phyloP scores from a whole-genome alignment of 306 rosid genomes.

The Castanospermum australe region DNA sequence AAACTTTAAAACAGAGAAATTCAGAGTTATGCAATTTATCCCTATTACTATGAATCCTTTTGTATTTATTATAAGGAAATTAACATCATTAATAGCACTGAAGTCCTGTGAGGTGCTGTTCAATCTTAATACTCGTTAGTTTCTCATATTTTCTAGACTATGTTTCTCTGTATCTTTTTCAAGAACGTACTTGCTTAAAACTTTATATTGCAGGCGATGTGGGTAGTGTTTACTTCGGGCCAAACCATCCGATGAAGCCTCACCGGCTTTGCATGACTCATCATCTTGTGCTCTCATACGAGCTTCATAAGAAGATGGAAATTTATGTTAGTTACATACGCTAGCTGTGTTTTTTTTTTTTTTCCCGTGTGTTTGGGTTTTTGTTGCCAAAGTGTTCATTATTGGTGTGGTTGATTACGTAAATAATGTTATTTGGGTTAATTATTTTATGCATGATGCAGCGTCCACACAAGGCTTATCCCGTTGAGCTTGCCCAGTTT shows the following conservation, averaged over 20 bases:
- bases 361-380: not conserved
- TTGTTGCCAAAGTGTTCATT: conserved; percentile 4
- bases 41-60: not conserved
- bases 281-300: conserved; percentile 96
- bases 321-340: conserved; percentile 67
- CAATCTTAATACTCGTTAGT: not conserved
- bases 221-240: conserved; percentile 97
- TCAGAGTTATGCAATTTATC: not conserved
- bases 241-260: conserved; percentile 99
- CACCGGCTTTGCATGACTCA: conserved; percentile 98
- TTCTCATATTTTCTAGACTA: not conserved
- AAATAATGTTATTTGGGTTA: not conserved
- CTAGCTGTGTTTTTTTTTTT: not conserved
- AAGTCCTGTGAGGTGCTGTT: conserved; percentile 14
- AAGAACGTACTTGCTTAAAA: not conserved
- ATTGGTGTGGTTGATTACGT: not conserved
- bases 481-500: conserved; percentile 98
- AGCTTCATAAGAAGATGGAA: conserved; percentile 97
- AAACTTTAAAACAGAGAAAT: not conserved
- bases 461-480: conserved; percentile 99
- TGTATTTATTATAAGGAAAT: not conserved
- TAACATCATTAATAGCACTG: not conserved
- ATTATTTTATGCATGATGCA: conserved; percentile 41
- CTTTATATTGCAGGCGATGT: conserved; percentile 79
- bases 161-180: conserved; percentile 5